Evolutionary conservation across 164 flowering plant species (phyloP), one percentile per base, ranked within the genome.

Genomic region (Nymphaea colorata): DNA sequence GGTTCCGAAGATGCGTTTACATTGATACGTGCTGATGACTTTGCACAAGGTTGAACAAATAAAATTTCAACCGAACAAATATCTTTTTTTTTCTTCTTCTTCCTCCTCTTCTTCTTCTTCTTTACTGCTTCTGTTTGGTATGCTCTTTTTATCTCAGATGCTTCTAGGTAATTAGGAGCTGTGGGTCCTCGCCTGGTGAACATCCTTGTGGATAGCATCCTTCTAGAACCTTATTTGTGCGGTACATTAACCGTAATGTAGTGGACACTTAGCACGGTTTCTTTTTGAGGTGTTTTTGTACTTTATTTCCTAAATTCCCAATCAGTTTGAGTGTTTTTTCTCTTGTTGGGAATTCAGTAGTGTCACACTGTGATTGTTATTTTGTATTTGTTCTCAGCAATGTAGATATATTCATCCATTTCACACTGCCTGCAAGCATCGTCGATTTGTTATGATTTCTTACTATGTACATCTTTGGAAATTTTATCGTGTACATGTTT

Each of bases 361-460:
- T n/a, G n/a, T n/a, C n/a, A n/a, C n/a, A n/a, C 15, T 70, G 45
- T 72, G 53, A 64, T 42, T 45, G 3, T 63, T 66, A 4, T 62
- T 59, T 76, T 73, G 43, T 71, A 25, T 70, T 3, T 10, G 17
- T 5, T 44, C 47, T 75, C 84, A 88, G 97, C 86, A 84, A 82
- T 86, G 74, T 76, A 93, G 95, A 71, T 93, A 89, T 64, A 80
- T 89, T 59, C 85, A 80, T 51, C 82, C 85, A 43, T 83, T 91
- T 51, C 86, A 86, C 75, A 91, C 96, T 41, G 90, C 90, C 14
- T 85, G 95, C 86, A 91, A 91, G 77, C 87, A 85, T 68, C 79
- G 87, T 64, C 87, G 91, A 4, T 85, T 85, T 78, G 86, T 88
- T 12, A 87, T 87, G 86, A 77, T 84, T 59, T 85, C 92, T 51